These are phyloP conservation scores for Ganoderma lingzhi DNA, from an alignment of 1,284 basidiomycete species.

Conservation along the genomic window DNA sequence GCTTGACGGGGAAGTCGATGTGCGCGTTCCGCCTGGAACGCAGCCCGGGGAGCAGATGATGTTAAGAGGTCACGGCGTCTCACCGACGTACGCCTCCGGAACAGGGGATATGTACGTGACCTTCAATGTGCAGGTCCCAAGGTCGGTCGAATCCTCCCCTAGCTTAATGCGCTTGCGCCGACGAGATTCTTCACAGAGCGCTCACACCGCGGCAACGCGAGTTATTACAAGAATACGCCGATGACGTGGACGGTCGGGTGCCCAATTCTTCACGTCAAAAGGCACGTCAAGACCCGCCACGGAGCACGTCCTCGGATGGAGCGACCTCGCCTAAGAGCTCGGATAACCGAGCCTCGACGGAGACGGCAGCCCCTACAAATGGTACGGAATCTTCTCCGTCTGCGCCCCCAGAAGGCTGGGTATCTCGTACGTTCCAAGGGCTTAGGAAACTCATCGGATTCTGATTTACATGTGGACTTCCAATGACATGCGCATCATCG, in stretches of 20 bases:
- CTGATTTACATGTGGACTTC: conserved; percentile 62
- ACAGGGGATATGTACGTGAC: conserved; percentile 93
- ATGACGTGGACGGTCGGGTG: conserved; percentile 84
- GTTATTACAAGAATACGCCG: conserved; percentile 91
- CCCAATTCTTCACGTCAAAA: conserved; percentile 33
- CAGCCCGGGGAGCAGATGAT: conserved; percentile 99
- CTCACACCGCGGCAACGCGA: conserved; percentile 86
- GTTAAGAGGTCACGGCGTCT: conserved; percentile 88
- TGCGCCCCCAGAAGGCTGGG: conserved; percentile 65
- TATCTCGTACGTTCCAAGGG: conserved; percentile 72
- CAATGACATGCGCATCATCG: conserved; percentile 35
- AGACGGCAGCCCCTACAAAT: conserved; percentile 55
- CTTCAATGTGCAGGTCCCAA: conserved; percentile 90
- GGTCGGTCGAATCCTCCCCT: conserved; percentile 59
- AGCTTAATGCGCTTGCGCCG: conserved; percentile 30
- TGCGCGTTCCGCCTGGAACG: conserved; percentile 92
- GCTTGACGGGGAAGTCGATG: conserved; percentile 95
- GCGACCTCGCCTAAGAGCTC: conserved; percentile 29
- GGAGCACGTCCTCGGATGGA: conserved; percentile 29
- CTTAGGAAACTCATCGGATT: conserved; percentile 73
- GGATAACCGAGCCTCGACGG: conserved; percentile 26
- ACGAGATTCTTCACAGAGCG: conserved; percentile 57
- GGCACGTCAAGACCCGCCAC: conserved; percentile 20
- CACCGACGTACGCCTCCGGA: conserved; percentile 69
- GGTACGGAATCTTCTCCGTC: conserved; percentile 77